Evolutionary conservation across 2,329 filamentous ascomycete species (phyloP), one percentile per base, ranked within the genome.

Genomic region (Myriosclerotinia scirpicola): DNA sequence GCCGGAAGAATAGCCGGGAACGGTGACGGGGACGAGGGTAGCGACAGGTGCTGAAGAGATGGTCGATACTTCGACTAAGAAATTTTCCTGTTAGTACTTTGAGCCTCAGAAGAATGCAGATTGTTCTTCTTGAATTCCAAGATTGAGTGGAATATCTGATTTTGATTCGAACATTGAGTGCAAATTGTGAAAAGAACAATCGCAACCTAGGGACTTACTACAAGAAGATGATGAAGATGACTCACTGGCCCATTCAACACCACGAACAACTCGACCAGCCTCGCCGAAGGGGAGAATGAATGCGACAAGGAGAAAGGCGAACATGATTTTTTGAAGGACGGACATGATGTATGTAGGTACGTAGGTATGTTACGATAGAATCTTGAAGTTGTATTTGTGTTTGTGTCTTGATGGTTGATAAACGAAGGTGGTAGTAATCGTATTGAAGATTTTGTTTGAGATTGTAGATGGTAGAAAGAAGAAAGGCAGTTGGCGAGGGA

Each of bases 241-340:
- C 30, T 60, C 58, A 1, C 20, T 38, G n/a, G 58, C 14, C 44
- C 44, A 50, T 60, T 7, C 44, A 38, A 60, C 8, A 38, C 34
- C 56, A 50, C 56, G 56, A 60, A 38, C 17, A 22, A 59, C 30
- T 38, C 38, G 20, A 50, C 30, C 44, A 26, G 53, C 53, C 26
- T 26, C 26, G 30, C 20, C 50, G 56, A 60, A n/a, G n/a, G 56
- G 44, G 12, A 50, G 11, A 14, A 50, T n/a, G 34, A 60, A 7
- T 3, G 58, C 30, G 44, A 60, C 14, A 3, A 60, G 22, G 12
- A 60, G 46, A 22, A 60, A 30, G 7, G 58, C 58, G 34, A 38
- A 60, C n/a, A 60, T 26, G 44, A 7, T 17, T 60, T 20, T 60
- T 14, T 50, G 58, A 17, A 50, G 17, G 44, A 38, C n/a, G 20